Conservation (phyloP, 805 yeast species). For the Barnettozyma populi region DNA sequence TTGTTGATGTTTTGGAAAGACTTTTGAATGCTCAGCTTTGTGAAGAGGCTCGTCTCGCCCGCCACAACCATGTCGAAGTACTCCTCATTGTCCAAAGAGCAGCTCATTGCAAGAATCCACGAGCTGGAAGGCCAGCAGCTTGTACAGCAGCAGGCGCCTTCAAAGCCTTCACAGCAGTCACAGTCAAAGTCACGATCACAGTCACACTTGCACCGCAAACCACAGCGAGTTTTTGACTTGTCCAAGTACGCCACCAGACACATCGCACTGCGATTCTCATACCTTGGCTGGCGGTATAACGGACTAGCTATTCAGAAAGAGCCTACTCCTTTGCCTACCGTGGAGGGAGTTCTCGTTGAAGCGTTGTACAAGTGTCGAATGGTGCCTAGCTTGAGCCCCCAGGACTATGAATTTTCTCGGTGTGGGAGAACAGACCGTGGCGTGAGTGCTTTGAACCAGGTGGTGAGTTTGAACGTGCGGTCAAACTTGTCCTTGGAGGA, state of each 20-base stretch:
- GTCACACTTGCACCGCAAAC: slow-evolving; percentile 9
- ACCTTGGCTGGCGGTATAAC: slow-evolving; percentile 90
- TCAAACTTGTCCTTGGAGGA: slow-evolving; percentile 61
- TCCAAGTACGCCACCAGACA: slow-evolving; percentile 56
- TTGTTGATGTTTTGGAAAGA: neutral
- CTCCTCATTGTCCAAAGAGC: slow-evolving; percentile 58
- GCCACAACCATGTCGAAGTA: slow-evolving; percentile 31
- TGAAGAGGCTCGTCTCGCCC: neutral
- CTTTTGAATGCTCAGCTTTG: neutral
- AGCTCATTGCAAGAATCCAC: slow-evolving; percentile 50
- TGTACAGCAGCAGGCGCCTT: slow-evolving; percentile 4
- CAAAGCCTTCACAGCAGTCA: too few species aligned
- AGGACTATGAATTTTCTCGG: slow-evolving; percentile 68
- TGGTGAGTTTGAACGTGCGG: slow-evolving; percentile 72
- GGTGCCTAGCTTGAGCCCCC: slow-evolving; percentile 54
- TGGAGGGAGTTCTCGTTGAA: slow-evolving; percentile 69
- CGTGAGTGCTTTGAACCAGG: slow-evolving; percentile 97
- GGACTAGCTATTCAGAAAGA: slow-evolving; percentile 83
- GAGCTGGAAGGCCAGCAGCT: slow-evolving; percentile 44
- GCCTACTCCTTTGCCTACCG: slow-evolving; percentile 76
- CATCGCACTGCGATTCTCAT: slow-evolving; percentile 79
- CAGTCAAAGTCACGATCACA: neutral
- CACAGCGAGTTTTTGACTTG: slow-evolving; percentile 49
- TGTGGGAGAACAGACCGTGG: slow-evolving; percentile 96
- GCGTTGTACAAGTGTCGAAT: slow-evolving; percentile 66